Conservation (phyloP, 2,329 filamentous ascomycete species). For the Aspergillus pseudonomiae region DNA sequence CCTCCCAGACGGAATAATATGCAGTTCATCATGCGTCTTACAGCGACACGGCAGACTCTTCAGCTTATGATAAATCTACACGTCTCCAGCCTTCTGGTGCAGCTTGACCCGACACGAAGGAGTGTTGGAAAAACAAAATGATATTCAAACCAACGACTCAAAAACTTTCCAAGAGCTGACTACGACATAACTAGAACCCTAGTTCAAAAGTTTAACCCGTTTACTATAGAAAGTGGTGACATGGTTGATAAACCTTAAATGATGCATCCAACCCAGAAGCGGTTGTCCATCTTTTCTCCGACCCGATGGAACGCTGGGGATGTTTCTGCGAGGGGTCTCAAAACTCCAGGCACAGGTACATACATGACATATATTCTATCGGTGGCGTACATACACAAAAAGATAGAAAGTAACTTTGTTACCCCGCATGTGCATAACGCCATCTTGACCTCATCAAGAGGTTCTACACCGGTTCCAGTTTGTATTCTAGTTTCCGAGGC, state of each 20-base stretch:
- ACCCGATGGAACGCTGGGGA: neutral
- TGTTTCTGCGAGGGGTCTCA: neutral
- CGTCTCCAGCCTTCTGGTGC: neutral
- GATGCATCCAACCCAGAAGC: neutral
- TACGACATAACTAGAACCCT: neutral
- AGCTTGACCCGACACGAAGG: neutral
- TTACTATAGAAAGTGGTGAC: neutral
- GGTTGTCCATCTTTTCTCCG: neutral
- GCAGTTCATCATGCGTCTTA: neutral
- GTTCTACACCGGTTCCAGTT: neutral
- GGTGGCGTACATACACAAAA: neutral
- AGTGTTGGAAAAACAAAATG: neutral
- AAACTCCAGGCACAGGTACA: neutral
- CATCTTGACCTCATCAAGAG: constrained; percentile 12
- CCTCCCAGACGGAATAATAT: neutral
- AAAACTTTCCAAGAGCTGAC: neutral
- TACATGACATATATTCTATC: neutral
- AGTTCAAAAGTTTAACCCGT: neutral
- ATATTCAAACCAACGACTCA: neutral
- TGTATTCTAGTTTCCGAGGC: neutral
- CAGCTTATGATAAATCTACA: constrained; percentile 4
- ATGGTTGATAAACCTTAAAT: neutral
- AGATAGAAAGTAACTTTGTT: neutral
- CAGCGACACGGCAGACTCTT: neutral
- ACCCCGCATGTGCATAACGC: constrained; percentile 13